Base-by-base conservation (phyloP, 805 yeast genomes). In the Starmerella potacharoeniae region DNA sequence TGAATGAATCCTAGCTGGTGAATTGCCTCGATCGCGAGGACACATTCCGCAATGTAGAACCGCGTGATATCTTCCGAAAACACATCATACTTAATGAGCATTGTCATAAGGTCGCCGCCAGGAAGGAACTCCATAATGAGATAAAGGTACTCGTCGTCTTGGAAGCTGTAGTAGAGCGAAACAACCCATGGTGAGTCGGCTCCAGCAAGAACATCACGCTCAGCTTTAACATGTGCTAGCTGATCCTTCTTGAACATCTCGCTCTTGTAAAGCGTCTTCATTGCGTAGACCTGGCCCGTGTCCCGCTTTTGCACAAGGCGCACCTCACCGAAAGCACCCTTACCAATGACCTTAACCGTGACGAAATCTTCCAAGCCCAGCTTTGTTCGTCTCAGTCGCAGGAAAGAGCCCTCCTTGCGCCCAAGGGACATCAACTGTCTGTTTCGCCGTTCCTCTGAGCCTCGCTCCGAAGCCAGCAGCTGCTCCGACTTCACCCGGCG, bases 271-370 rank as follows among this genome's bases (percentile, higher is more conserved):
- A 84, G 77, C 4, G 96, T 90, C 71, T 89, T 89, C 98, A 87
- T 93, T 49, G 95, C 96, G 73, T 82, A 89, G 37, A 86, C 90
- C 70, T 86, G 84, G 52, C 96, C 95, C 0, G 93, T 84, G 69
- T 93, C 98, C 52, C 75, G 77, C 74, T 90, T 91, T 66, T 93
- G 97, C 13, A 93, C 97, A 53, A 93, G 74, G 59, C 97, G 78
- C 37, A 93, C 98, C 66, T 89, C 97, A 58, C 98, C 98, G 73
- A 93, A 93, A 0, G 98, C 96, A 60, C 98, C 98, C 68, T 93
- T 93, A 50, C 98, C 98, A 60, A 81, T 79, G 37, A 85, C 96
- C 70, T 88, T 88, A 53, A 89, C 95, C 1, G 96, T 89, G 56
- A 75, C 79, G 71, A 89, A 64, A 71, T 89, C 97, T 42, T 84